A percentile compares a stretch with the other conserved stretches of the same genome.
phyloP scores from a whole-genome alignment of 306 rosid species.

The Medicago truncatula region DNA sequence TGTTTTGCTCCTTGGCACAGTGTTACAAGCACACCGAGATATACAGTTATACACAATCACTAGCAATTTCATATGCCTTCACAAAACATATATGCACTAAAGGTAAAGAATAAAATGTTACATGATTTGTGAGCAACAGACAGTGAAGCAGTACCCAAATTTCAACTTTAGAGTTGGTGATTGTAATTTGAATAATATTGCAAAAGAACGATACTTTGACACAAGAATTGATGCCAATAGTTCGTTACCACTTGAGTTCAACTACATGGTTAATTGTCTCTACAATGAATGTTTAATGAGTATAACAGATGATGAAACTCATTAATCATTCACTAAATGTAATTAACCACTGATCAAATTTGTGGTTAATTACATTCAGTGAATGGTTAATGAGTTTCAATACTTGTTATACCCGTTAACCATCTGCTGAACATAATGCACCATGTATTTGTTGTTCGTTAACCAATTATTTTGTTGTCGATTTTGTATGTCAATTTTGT shows the following conservation, averaged over 20 bases:
- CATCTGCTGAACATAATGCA: neutral
- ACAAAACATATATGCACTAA: neutral
- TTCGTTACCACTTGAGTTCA: neutral
- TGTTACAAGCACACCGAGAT: neutral
- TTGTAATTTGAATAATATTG: conserved; percentile 2
- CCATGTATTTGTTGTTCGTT: neutral
- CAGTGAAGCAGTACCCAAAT: neutral
- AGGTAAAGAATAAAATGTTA: neutral
- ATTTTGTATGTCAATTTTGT: neutral
- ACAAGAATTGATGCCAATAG: neutral
- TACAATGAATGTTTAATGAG: neutral
- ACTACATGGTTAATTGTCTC: neutral
- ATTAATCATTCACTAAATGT: neutral
- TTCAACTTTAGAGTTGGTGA: conserved; percentile 24
- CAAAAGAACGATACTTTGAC: neutral
- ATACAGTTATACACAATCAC: conserved; percentile 6
- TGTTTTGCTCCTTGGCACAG: conserved; percentile 15
- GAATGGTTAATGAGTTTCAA: neutral
- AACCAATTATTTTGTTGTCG: neutral
- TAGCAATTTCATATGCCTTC: conserved; percentile 5
- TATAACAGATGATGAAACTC: neutral
- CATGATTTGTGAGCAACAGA: conserved; percentile 13
- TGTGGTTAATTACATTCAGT: no score
- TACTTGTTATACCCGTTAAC: neutral
- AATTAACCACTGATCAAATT: no score